Percentiles rank a stretch among this genome's conserved stretches.
phyloP scores from a whole-genome alignment of 768 basidiomycete genomes.

The Mycena alexandri region DNA sequence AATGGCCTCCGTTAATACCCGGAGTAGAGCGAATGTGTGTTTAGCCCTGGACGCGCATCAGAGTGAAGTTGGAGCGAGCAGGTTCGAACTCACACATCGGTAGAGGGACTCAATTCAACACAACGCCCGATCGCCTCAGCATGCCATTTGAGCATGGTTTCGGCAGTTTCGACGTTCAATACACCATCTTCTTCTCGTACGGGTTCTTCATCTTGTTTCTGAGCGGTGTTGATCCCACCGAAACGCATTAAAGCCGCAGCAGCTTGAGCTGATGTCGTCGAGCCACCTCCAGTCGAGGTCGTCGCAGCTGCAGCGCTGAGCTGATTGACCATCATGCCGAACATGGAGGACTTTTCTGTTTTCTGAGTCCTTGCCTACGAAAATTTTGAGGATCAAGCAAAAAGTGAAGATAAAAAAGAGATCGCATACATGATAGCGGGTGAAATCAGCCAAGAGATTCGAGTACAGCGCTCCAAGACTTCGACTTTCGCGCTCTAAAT shows the following conservation, averaged over 20 bases:
- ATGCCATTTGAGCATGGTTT: slow-evolving; percentile 97
- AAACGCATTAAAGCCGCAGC: slow-evolving; percentile 92
- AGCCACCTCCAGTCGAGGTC: slow-evolving; percentile 67
- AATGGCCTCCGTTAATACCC: slow-evolving; percentile 89
- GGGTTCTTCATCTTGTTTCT: slow-evolving; percentile 76
- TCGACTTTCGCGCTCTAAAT: slow-evolving; percentile 92
- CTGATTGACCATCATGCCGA: slow-evolving; percentile 94
- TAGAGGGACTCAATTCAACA: slow-evolving; percentile 85
- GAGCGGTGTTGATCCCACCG: slow-evolving; percentile 77
- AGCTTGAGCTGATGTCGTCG: slow-evolving; percentile 84
- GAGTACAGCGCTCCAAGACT: slow-evolving; percentile 86
- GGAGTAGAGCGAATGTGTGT: slow-evolving; percentile 85
- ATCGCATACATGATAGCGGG: slow-evolving; percentile 86
- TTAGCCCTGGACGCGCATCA: slow-evolving; percentile 72
- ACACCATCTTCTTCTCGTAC: slow-evolving; percentile 85
- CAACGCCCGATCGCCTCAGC: slow-evolving; percentile 96
- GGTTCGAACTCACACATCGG: slow-evolving; percentile 81
- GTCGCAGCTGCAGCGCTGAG: slow-evolving; percentile 82
- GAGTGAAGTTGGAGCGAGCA: slow-evolving; percentile 6
- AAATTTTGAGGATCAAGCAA: slow-evolving; percentile 15
- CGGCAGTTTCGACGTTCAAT: slow-evolving; percentile 80
- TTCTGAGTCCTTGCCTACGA: slow-evolving; percentile 70
- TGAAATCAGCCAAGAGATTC: slow-evolving; percentile 77
- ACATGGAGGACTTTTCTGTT: slow-evolving; percentile 76
- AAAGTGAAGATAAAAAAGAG: slow-evolving; percentile 9